Base-by-base conservation (phyloP, 805 yeast species). In the Saturnispora gosingensis region DNA sequence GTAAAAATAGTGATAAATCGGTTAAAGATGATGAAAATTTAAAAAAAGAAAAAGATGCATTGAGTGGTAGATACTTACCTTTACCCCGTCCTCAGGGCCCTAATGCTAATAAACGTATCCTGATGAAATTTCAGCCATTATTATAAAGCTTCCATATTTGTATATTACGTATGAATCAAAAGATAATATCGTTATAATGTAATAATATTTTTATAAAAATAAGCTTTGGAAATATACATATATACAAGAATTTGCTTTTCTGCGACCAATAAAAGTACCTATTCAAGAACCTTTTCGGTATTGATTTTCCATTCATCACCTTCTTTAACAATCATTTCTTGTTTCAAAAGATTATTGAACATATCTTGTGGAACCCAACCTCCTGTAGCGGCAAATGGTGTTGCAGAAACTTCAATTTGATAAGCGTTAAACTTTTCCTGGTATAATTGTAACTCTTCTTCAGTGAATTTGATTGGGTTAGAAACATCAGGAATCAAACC, bases 351-450 rank as follows among this genome's bases (percentile, higher is more conserved):
- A 46, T 78, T 77, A 34, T 80, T 83, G 62, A 91, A 90, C 85
- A 88, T 81, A 63, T 88, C 96, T 64, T 88, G 96, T 16, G 98
- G 97, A 52, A 93, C 78, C 96, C 97, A 91, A 5, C 97, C 97
- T 50, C 86, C 85, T 24, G 97, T 85, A 45, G 91, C 91, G 30
- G 87, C 83, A 67, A 88, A 90, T 42, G 97, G 97, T 48, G 81
- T 76, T 5, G 82, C 73, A 36, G 83, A 76, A 45, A 85, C 68
- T 58, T 79, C 81, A 56, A 77, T 70, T 67, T 88, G 91, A 71
- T 87, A 85, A 30, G 73, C 76, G 53, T 78, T 81, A 59, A 88
- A 73, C 25, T 76, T 77, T 22, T 71, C 61, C 49, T 78, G 80
- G 61, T 82, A 85, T 48, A 71, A 65, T 53, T 80, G 79, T 43